These are phyloP conservation scores for Omphalea diandra DNA, from an alignment of 441 rosid genomes.

Conservation along the genomic window DNA sequence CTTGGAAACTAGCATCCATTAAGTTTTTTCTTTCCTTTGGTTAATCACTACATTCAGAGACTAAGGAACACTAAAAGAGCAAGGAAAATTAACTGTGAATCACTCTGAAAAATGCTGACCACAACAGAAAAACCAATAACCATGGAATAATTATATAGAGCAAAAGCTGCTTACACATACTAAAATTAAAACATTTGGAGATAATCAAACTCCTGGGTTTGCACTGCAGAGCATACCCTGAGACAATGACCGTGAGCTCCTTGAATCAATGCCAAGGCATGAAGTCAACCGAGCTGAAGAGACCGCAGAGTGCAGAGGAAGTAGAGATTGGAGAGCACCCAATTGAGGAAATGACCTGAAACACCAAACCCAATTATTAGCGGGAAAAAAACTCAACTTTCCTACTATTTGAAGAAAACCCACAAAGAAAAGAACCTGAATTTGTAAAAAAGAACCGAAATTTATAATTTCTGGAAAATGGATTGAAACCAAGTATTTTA, in stretches of 20 bases:
- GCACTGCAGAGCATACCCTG: conserved; percentile 99
- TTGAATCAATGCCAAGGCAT: conserved; percentile 76
- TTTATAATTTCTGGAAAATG: background rate
- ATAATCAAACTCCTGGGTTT: conserved; percentile 89
- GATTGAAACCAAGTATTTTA: background rate
- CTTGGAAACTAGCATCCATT: background rate
- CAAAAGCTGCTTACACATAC: conserved; percentile 69
- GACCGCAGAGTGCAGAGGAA: conserved; percentile 76
- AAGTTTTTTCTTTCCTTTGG: background rate
- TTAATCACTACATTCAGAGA: conserved; percentile 1
- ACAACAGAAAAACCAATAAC: background rate
- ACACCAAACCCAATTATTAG: conserved; percentile 19
- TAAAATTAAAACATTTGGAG: conserved; percentile 56
- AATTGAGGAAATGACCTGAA: conserved; percentile 60
- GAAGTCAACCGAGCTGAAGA: conserved; percentile 86
- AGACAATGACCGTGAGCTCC: conserved; percentile 74
- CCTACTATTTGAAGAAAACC: conserved; percentile 11
- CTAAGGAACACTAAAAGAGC: background rate
- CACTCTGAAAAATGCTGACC: background rate
- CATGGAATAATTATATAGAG: conserved; percentile 22
- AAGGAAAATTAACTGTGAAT: background rate
- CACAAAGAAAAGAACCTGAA: background rate
- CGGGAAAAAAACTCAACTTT: too few relatives aligned
- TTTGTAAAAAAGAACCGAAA: conserved; percentile 11
- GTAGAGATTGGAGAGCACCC: conserved; percentile 76